These are phyloP conservation scores for Penicillium ucsense DNA, from an alignment of 495 filamentous ascomycete species.

Conservation along the genomic window DNA sequence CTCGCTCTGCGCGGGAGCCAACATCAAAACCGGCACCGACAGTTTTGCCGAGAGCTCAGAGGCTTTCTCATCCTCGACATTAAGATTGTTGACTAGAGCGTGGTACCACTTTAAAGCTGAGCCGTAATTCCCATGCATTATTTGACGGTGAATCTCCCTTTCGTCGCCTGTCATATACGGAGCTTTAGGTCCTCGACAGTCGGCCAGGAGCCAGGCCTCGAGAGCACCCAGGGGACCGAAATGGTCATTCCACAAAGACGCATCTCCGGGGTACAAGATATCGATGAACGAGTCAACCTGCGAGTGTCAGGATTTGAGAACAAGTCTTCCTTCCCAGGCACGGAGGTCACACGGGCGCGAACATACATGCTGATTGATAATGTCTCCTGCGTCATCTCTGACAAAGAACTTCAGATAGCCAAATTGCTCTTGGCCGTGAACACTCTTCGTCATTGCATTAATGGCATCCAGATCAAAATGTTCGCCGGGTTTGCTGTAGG, in stretches of 20 bases:
- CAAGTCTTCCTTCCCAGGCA: no score
- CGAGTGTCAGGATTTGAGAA: not conserved
- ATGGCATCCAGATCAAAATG: slow-evolving; percentile 16
- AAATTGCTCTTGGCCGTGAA: slow-evolving; percentile 19
- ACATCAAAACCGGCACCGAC: slow-evolving; percentile 9
- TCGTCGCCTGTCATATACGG: slow-evolving; percentile 16
- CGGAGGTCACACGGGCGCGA: no score
- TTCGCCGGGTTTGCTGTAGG: slow-evolving; percentile 13
- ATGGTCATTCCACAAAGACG: slow-evolving; percentile 10
- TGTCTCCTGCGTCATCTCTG: slow-evolving; percentile 5
- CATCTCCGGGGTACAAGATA: slow-evolving; percentile 18
- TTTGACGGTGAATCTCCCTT: slow-evolving; percentile 12
- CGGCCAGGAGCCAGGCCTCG: slow-evolving; percentile 13
- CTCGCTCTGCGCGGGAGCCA: slow-evolving; percentile 4
- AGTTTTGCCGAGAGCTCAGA: slow-evolving; percentile 5
- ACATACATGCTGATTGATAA: slow-evolving; percentile 22
- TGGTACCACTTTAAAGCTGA: slow-evolving; percentile 23
- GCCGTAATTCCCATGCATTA: slow-evolving; percentile 16
- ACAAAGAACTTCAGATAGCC: slow-evolving; percentile 22
- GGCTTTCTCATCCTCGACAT: slow-evolving; percentile 15
- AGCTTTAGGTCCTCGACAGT: slow-evolving; percentile 8
- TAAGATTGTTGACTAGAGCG: slow-evolving; percentile 18
- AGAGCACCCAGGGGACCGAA: slow-evolving; percentile 13
- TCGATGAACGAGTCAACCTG: slow-evolving; percentile 17
- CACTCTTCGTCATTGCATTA: slow-evolving; percentile 12